Evolutionary conservation across 2,329 filamentous ascomycete species (phyloP), one percentile per base, ranked within the genome.

Genomic region (Colletotrichum spaethianum): DNA sequence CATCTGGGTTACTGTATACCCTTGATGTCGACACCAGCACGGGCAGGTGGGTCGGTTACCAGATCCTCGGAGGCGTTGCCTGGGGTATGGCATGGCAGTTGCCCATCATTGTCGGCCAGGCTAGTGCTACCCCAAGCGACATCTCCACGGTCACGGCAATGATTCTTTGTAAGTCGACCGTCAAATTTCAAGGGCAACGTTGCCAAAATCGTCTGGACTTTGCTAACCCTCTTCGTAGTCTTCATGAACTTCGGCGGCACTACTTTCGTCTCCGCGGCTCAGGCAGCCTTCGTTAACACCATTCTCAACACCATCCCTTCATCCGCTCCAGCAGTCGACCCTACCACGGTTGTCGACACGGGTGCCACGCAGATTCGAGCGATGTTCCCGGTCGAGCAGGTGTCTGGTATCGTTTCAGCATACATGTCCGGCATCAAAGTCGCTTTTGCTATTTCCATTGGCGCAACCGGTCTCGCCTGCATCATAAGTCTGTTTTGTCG

Each of bases 291-390:
- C 53, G 76, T 82, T 28, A 84, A 84, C 70, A 77, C 77, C 23
- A 75, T 85, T 8, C 59, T 82, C 14, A 74, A 56, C 5, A 77
- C 18, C 50, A 53, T 53, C 2, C 50, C 50, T 31, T 31, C 28
- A 20, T 53, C 50, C 28, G 28, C 50, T 8, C 50, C 50, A 31
- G 50, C 5, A 9, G 50, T 85, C 16, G 74, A 82, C 65, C 77
- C 83, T 0, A 33, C 60, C 1, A 36, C 57, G 2, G 78, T 86
- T 1, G 72, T 84, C 8, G 71, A 74, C 1, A 82, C 82, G 0
- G 85, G 85, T 20, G 83, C 84, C 1, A 90, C 90, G 0, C 83
- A 88, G 70, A 80, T 93, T 36, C 84, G 87, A 73, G 18, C 55
- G 7, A 81, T 81, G 1, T 88, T 93, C 67, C 76, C 85, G 0